Evolutionary conservation across 495 filamentous ascomycete genomes (phyloP), one percentile per base, ranked within the genome.

Genomic region (Stereocaulon alpinum): DNA sequence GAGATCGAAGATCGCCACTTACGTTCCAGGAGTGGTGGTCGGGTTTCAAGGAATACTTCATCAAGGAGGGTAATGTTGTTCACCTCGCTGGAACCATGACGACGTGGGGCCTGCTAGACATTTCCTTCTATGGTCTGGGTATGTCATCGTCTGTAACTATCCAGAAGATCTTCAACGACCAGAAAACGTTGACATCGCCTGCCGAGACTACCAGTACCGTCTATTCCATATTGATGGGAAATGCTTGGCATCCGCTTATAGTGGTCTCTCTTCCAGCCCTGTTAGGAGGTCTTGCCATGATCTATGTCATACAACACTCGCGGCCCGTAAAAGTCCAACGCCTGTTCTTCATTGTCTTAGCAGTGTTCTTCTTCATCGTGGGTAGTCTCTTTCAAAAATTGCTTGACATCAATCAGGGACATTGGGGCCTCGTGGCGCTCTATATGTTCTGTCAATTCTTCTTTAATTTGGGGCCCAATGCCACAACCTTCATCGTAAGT

Each of bases 391-490:
- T 49, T 20, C 9, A 49, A 30, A 6, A 17, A 3, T 9, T 49
- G 4, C 29, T 49, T 6, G 5, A 49, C 9, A n/a, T 7, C 15
- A 22, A 22, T 1, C 47, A 49, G 17, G 47, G 22, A 20, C 22
- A 48, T 48, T 48, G 45, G 45, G 45, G 10, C 11, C 45, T 48
- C 9, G 45, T 48, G 9, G 20, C 45, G 14, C 45, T 48, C 2
- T 48, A 48, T 48, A n/a, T 48, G 10, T 48, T 27, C 27, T 48
- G 45, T 20, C 45, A 48, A 48, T 48, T 48, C 22, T 48, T 48
- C 45, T 48, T 48, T 18, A 48, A 48, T 12, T 6, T 53, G 20
- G 50, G 50, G 6, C 30, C 50, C n/a, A 53, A 24, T 53, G 50
- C 50, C 6, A 20, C 18, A 2, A 53, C 32, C 5, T 40, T 53